Conservation (phyloP, 257 asterid species). For the Orobanche coerulescens region DNA sequence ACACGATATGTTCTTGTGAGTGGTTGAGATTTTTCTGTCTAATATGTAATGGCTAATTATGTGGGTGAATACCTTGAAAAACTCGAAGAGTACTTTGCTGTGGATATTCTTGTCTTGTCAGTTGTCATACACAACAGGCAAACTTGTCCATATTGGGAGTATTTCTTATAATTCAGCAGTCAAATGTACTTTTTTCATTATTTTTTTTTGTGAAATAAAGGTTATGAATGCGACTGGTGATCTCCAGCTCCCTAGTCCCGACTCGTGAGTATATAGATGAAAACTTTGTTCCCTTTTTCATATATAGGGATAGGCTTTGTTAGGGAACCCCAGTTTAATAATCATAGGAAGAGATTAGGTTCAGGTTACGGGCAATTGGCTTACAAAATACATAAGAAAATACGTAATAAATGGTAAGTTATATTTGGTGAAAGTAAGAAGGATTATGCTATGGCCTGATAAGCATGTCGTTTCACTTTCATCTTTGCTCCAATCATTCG, state of each 20-base stretch:
- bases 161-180: not conserved
- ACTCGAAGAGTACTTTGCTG: not conserved
- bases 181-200: not conserved
- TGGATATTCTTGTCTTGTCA: conserved; percentile 17
- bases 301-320: conserved; percentile 4
- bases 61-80: not conserved
- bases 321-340: not conserved
- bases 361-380: not conserved
- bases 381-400: conserved; percentile 5
- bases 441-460: not conserved
- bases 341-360: not conserved
- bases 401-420: not conserved
- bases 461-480: conserved; percentile 6
- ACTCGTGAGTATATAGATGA: not conserved
- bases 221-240: conserved; percentile 7
- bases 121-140: not conserved
- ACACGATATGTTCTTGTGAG: not conserved
- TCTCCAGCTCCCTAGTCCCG: not conserved
- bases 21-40: conserved; percentile 1
- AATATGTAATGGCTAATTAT: conserved; percentile 16
- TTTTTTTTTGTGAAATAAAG: not conserved
- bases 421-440: not conserved
- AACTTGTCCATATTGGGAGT: not conserved
- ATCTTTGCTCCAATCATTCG: not conserved
- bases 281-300: not conserved